Conservation (phyloP, 352 stramenopile genomes). For the Phytopythium ostracodes region DNA sequence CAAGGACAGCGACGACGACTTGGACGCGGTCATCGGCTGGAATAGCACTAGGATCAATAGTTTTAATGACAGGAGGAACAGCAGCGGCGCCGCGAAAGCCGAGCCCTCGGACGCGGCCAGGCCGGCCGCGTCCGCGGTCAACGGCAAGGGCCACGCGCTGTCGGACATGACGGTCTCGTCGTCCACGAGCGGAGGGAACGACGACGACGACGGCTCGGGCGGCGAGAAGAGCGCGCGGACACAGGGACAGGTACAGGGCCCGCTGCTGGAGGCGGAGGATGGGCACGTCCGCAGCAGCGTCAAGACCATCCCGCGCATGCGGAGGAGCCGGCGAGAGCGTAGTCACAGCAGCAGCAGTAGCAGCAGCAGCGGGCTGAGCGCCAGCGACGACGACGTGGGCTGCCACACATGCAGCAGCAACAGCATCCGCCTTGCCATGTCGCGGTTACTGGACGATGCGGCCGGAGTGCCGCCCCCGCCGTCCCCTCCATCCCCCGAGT, state of each 20-base stretch:
- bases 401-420: slow-evolving; percentile 10
- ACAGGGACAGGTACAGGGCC: slow-evolving; percentile 16
- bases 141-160: slow-evolving; percentile 40
- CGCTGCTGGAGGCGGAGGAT: slow-evolving; percentile 46
- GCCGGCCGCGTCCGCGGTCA: no score
- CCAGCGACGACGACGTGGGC: slow-evolving; percentile 7
- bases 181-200: slow-evolving; percentile 29
- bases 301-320: background rate
- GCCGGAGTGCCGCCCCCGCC: background rate
- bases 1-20: background rate
- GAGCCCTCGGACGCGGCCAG: no score
- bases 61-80: background rate
- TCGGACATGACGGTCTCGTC: slow-evolving; percentile 49
- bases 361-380: background rate
- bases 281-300: background rate
- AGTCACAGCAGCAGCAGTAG: background rate
- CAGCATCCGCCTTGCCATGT: slow-evolving; percentile 7
- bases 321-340: background rate
- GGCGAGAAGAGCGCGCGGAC: background rate
- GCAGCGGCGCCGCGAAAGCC: background rate
- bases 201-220: slow-evolving; percentile 15
- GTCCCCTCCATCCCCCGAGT: background rate
- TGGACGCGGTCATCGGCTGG: background rate
- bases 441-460: slow-evolving; percentile 9
- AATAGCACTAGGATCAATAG: background rate